These are phyloP conservation scores for Tetrahymena thermophila DNA, from an alignment of 73 alveolate species.

Conservation along the genomic window DNA sequence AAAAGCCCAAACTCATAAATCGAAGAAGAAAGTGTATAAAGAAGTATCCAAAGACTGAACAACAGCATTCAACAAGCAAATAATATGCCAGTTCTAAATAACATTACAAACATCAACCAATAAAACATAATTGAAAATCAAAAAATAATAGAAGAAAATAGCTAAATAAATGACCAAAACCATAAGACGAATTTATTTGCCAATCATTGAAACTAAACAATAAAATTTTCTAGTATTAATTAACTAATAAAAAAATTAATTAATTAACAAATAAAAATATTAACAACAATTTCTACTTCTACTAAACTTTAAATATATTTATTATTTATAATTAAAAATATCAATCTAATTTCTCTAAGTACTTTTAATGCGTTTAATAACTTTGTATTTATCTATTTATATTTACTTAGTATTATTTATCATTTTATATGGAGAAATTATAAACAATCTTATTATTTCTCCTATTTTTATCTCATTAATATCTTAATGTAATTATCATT, in stretches of 20 bases:
- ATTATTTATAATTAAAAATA: too few relatives aligned
- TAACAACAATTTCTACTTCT: background rate
- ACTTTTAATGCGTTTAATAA: too few relatives aligned
- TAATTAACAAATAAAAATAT: too few relatives aligned
- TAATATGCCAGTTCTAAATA: background rate
- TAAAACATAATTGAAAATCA: background rate
- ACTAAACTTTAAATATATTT: background rate
- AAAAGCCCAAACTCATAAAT: background rate
- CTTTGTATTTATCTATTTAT: too few relatives aligned
- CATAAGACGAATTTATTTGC: background rate
- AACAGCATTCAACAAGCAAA: background rate
- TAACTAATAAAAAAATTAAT: background rate
- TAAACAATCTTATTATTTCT: too few relatives aligned
- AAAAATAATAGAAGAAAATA: background rate
- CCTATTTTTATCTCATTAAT: too few relatives aligned
- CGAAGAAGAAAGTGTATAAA: background rate
- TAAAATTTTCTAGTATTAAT: background rate
- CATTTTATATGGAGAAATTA: too few relatives aligned
- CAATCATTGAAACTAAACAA: background rate
- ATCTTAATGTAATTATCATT: too few relatives aligned
- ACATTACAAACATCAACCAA: background rate
- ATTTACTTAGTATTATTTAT: too few relatives aligned
- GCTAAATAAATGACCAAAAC: background rate
- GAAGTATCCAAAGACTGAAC: background rate
- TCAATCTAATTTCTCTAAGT: background rate